These are phyloP conservation scores for Taphrina betulina DNA, from an alignment of 1,139 yeast genomes.

Conservation along the genomic window DNA sequence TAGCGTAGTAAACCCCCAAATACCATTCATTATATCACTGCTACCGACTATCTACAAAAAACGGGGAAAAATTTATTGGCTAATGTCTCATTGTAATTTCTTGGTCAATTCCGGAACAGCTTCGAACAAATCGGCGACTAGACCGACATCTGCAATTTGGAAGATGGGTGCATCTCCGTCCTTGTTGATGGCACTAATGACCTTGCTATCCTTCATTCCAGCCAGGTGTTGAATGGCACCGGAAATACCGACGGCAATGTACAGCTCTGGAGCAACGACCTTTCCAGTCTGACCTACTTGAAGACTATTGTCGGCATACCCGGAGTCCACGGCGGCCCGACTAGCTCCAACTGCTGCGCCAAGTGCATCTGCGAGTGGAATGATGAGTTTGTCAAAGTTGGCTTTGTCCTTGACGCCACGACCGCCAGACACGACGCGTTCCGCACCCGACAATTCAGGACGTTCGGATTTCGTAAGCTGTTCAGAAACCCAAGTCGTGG, in stretches of 20 bases:
- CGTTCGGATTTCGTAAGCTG: slow-evolving; percentile 74
- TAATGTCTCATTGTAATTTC: slow-evolving; percentile 42
- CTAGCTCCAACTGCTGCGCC: slow-evolving; percentile 97
- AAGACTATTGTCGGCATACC: slow-evolving; percentile 92
- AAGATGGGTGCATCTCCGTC: slow-evolving; percentile 73
- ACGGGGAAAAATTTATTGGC: background rate
- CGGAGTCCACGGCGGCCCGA: slow-evolving; percentile 96
- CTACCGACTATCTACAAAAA: background rate
- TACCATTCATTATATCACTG: no score
- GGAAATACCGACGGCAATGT: slow-evolving; percentile 88
- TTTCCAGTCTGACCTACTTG: slow-evolving; percentile 99
- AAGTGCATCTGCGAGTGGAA: slow-evolving; percentile 80
- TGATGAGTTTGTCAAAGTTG: slow-evolving; percentile 71
- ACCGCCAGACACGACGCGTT: slow-evolving; percentile 84
- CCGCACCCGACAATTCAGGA: slow-evolving; percentile 86
- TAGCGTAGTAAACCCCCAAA: no score
- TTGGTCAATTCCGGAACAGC: slow-evolving; percentile 82
- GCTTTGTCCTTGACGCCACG: slow-evolving; percentile 90
- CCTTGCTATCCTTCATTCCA: slow-evolving; percentile 95
- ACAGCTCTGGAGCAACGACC: slow-evolving; percentile 93
- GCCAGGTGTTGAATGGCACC: slow-evolving; percentile 98
- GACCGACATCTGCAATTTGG: slow-evolving; percentile 83
- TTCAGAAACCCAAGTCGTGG: slow-evolving; percentile 64
- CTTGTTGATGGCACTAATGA: slow-evolving; percentile 90
- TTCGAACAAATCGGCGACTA: slow-evolving; percentile 84